Conservation (phyloP, 768 basidiomycete species). For the Rhodotorula taiwanensis region DNA sequence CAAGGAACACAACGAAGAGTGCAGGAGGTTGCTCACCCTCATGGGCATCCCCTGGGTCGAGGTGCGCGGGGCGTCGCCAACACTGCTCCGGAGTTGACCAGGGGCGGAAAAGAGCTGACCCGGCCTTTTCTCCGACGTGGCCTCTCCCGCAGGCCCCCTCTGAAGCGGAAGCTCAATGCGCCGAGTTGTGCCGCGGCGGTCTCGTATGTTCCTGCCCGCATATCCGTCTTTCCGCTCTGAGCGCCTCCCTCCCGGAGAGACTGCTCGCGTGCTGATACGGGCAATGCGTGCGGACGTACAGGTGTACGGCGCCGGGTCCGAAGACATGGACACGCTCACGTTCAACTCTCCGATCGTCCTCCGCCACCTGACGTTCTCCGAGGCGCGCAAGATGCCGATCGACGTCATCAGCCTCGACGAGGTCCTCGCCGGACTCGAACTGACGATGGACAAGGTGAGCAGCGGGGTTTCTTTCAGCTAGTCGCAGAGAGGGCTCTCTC, state of each 20-base stretch:
- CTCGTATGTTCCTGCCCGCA: slow-evolving; percentile 54
- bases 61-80: slow-evolving; percentile 52
- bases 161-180: slow-evolving; percentile 98
- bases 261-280: too few relatives aligned
- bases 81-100: neutral
- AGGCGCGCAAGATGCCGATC: slow-evolving; percentile 95
- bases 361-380: slow-evolving; percentile 94
- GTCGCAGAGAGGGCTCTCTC: neutral
- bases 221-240: neutral
- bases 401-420: slow-evolving; percentile 76
- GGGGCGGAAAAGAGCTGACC: neutral
- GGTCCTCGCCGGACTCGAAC: slow-evolving; percentile 78
- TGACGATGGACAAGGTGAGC: slow-evolving; percentile 80
- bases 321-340: slow-evolving; percentile 99
- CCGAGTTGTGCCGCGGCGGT: slow-evolving; percentile 91
- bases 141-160: slow-evolving; percentile 73
- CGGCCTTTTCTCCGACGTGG: too few relatives aligned
- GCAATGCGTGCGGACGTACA: slow-evolving; percentile 40
- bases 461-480: neutral
- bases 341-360: slow-evolving; percentile 85
- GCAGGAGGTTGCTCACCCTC: slow-evolving; percentile 69
- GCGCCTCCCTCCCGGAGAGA: too few relatives aligned
- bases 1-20: slow-evolving; percentile 92
- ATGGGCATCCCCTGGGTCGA: slow-evolving; percentile 97
- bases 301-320: slow-evolving; percentile 96